Conservation (phyloP, 2,329 filamentous ascomycete genomes). For the Beauveria varroae region DNA sequence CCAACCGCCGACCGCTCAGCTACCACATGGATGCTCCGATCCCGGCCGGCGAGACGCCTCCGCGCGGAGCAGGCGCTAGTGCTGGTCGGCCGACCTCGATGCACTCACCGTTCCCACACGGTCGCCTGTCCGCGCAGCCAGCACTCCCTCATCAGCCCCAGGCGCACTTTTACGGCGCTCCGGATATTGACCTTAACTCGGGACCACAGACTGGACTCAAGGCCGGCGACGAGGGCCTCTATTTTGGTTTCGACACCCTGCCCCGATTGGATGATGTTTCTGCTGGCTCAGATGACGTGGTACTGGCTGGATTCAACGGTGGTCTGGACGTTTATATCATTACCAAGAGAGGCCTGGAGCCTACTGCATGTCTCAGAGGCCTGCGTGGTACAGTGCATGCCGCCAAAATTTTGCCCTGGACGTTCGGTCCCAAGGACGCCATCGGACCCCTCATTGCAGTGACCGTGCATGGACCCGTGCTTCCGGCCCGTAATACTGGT, state of each 20-base stretch:
- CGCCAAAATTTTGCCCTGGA: conserved; percentile 76
- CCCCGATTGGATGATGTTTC: conserved; percentile 32
- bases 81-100: conserved; percentile 39
- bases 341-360: conserved; percentile 62
- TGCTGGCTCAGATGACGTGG: conserved; percentile 51
- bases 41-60: conserved; percentile 32
- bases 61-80: conserved; percentile 23
- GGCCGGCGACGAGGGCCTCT: conserved; percentile 63
- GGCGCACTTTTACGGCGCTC: conserved; percentile 67
- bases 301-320: conserved; percentile 74
- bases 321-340: conserved; percentile 69
- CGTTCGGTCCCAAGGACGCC: conserved; percentile 42
- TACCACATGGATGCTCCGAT: conserved; percentile 45
- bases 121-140: conserved; percentile 43
- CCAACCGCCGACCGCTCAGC: conserved; percentile 41
- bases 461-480: conserved; percentile 68
- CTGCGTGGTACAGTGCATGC: conserved; percentile 72
- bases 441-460: conserved; percentile 70
- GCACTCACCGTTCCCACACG: conserved; percentile 42
- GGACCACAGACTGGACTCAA: conserved; percentile 46
- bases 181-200: conserved; percentile 66
- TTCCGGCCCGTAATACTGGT: conserved; percentile 29
- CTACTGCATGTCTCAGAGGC: conserved; percentile 64
- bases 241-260: conserved; percentile 74
- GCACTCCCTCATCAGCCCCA: conserved; percentile 69